A percentile compares a stretch with the other conserved stretches of the same genome.
These are phyloP conservation scores for Aspergillus ustus DNA, from an alignment of 2,329 filamentous ascomycete species.

Conservation along the genomic window DNA sequence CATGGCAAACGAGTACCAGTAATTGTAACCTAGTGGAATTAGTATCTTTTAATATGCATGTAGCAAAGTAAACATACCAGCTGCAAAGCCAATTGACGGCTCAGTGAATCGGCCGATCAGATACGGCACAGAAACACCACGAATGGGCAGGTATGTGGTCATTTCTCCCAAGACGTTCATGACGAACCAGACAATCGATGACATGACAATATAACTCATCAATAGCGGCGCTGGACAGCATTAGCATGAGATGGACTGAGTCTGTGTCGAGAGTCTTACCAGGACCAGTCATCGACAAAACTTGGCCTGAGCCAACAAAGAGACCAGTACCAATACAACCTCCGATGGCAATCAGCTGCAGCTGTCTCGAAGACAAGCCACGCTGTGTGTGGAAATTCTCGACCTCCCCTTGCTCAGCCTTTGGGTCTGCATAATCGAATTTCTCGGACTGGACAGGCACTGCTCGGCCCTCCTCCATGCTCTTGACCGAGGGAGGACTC, in stretches of 20 bases:
- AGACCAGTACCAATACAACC: conserved; percentile 54
- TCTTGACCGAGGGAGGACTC: conserved; percentile 17
- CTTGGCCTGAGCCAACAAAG: conserved; percentile 56
- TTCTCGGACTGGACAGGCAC: conserved; percentile 5
- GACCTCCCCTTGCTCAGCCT: conserved; percentile 16
- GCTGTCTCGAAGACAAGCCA: conserved; percentile 44
- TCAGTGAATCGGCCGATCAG: conserved; percentile 61
- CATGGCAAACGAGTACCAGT: conserved; percentile 48
- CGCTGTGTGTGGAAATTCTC: conserved; percentile 32
- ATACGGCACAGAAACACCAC: conserved; percentile 59
- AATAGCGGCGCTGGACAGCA: conserved; percentile 35
- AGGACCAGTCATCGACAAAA: conserved; percentile 55
- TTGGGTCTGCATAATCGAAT: conserved; percentile 17
- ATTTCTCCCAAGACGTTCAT: conserved; percentile 60
- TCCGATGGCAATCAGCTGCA: conserved; percentile 48
- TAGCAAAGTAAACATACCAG: conserved; percentile 29
- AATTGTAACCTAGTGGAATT: conserved; percentile 27
- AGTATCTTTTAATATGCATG: background rate
- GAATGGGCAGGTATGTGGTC: conserved; percentile 60
- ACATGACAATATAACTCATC: conserved; percentile 44
- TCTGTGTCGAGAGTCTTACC: conserved; percentile 16
- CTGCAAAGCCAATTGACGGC: conserved; percentile 60
- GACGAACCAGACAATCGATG: conserved; percentile 45
- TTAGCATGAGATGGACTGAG: background rate
- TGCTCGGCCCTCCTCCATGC: conserved; percentile 14